These are phyloP conservation scores for Neoascochyta sp. DNA, from an alignment of 2,329 filamentous ascomycete species.

Conservation along the genomic window DNA sequence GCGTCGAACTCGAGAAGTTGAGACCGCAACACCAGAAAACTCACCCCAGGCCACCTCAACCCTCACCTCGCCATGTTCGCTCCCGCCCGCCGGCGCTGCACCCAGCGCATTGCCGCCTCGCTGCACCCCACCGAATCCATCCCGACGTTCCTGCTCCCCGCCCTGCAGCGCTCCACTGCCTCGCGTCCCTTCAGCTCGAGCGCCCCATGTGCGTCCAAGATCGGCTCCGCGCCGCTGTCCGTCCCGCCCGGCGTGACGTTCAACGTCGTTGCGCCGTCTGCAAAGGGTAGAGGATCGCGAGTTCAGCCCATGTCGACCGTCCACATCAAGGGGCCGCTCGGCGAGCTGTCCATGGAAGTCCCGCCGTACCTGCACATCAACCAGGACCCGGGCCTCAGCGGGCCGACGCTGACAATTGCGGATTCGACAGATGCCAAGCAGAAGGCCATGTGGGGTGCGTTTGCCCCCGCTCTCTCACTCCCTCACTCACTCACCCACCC, in stretches of 20 bases:
- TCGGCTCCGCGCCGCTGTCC: constrained; percentile 64
- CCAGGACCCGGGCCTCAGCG: constrained; percentile 61
- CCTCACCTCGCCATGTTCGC: constrained; percentile 58
- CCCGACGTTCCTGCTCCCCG: constrained; percentile 69
- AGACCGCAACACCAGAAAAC: constrained; percentile 23
- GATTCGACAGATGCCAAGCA: constrained; percentile 69
- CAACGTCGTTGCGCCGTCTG: constrained; percentile 60
- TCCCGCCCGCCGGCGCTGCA: constrained; percentile 55
- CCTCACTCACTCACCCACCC: constrained; percentile 5
- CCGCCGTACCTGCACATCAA: constrained; percentile 72
- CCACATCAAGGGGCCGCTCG: constrained; percentile 76
- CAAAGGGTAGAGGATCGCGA: constrained; percentile 57
- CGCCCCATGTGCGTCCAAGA: constrained; percentile 66
- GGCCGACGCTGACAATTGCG: constrained; percentile 65
- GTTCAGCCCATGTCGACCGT: constrained; percentile 63
- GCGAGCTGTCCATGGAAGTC: constrained; percentile 73
- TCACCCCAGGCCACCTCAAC: constrained; percentile 11
- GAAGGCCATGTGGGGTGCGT: constrained; percentile 89
- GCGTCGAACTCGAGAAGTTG: too few species aligned
- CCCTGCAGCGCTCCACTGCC: constrained; percentile 53
- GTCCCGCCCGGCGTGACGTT: constrained; percentile 62
- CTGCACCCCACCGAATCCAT: constrained; percentile 49
- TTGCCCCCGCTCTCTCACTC: constrained; percentile 2
- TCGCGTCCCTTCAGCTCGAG: constrained; percentile 68
- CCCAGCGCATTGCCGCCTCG: constrained; percentile 53